These are phyloP conservation scores for Verticillium alfalfae DNA, from an alignment of 2,329 filamentous ascomycete genomes.

Conservation along the genomic window DNA sequence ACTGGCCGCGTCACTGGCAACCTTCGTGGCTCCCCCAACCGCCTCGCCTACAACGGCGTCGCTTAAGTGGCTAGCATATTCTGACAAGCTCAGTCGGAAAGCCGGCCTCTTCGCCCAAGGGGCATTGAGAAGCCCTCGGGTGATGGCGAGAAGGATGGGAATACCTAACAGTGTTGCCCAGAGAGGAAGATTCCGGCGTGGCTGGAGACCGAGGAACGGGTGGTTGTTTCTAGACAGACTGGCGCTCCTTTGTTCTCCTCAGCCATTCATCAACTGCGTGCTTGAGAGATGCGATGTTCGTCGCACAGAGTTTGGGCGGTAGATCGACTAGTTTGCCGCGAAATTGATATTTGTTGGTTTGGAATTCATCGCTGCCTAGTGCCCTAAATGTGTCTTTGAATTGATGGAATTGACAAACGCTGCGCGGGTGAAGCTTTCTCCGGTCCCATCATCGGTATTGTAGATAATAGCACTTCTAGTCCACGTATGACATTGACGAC, in stretches of 20 bases:
- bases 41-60: slow-evolving; percentile 41
- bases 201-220: neutral
- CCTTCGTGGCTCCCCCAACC: slow-evolving; percentile 32
- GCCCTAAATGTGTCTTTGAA: neutral
- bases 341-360: neutral
- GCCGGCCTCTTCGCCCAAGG: neutral
- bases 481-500: neutral
- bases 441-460: no score
- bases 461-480: no score
- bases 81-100: neutral
- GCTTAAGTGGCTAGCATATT: neutral
- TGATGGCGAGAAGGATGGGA: neutral
- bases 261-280: neutral
- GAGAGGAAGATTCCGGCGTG: neutral
- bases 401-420: neutral
- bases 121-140: neutral
- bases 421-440: no score
- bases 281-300: neutral
- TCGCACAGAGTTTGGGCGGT: neutral
- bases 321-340: neutral
- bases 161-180: neutral
- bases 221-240: neutral
- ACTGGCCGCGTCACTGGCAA: slow-evolving; percentile 27
- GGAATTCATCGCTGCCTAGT: neutral
- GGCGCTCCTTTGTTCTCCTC: neutral